Base-by-base conservation (phyloP, 176 grass and related monocot genomes). In the Canna indica region DNA sequence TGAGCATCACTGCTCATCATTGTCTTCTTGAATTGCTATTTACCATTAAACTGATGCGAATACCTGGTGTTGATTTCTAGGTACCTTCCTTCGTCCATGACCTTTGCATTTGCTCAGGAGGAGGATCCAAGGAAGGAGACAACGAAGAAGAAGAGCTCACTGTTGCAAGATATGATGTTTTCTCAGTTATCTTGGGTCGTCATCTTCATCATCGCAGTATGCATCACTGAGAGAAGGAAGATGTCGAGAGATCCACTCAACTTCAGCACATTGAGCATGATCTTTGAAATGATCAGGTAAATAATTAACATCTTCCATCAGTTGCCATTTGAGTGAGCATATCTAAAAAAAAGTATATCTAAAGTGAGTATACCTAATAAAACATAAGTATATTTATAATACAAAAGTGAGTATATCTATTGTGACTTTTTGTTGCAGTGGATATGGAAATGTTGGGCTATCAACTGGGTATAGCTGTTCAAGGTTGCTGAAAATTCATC, bases 261-360 rank as follows among this genome's bases (percentile, higher is more conserved):
- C 69, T 96, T 96, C 79, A 86, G 82, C 38, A 73, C 85, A 69
- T 83, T 91, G 75, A 88, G 80, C 79, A 75, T 91, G 20, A 80
- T 96, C 57, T 96, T 96, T 73, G 88, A 96, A 79, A 78, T 86
- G 46, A 61, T 83, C 34, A 91, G 91, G 88, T 88, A 64, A 56
- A 10, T n/a, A 56, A 56, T 25, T 56, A 25, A 38, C 2, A 38
- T 38, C 36, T 38, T 7, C 36, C 7, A n/a, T n/a, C n/a, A n/a
- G n/a, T n/a, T n/a, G n/a, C n/a, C n/a, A n/a, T n/a, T n/a, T n/a
- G n/a, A n/a, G n/a, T n/a, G n/a, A n/a, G n/a, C n/a, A n/a, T n/a
- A n/a, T n/a, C n/a, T n/a, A n/a, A n/a, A n/a, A n/a, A n/a, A n/a
- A n/a, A n/a, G n/a, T n/a, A n/a, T n/a, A n/a, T n/a, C n/a, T n/a